phyloP scores from a whole-genome alignment of 129 eudicot species.

The carrot (Daucus carota) region DH1_v3.0 NC_030387.2:7928001-7928500 shows the following conservation, averaged over 20 bases:
- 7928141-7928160: constrained; percentile 90
- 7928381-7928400: constrained; percentile 86
- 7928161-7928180: constrained; percentile 69
- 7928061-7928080: constrained; percentile 86
- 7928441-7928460: constrained; percentile 88
- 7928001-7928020: constrained; percentile 31
- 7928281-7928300: constrained; percentile 77
- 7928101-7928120: constrained; percentile 61
- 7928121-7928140: constrained; percentile 96
- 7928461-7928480: constrained; percentile 68
- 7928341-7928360: constrained; percentile 84
- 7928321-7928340: constrained; percentile 94
- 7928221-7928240: constrained; percentile 80
- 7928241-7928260: constrained; percentile 72
- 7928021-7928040: constrained; percentile 46
- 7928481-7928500: constrained; percentile 39
- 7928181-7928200: constrained; percentile 42
- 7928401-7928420: constrained; percentile 91
- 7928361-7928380: constrained; percentile 97
- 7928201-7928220: constrained; percentile 66
- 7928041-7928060: constrained; percentile 50
- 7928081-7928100: constrained; percentile 81
- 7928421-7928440: constrained; percentile 87
- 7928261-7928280: constrained; percentile 77
- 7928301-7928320: constrained; percentile 93